Evolutionary conservation across 352 stramenopile genomes (phyloP).

Genomic region (Phytophthora syringae): DNA sequence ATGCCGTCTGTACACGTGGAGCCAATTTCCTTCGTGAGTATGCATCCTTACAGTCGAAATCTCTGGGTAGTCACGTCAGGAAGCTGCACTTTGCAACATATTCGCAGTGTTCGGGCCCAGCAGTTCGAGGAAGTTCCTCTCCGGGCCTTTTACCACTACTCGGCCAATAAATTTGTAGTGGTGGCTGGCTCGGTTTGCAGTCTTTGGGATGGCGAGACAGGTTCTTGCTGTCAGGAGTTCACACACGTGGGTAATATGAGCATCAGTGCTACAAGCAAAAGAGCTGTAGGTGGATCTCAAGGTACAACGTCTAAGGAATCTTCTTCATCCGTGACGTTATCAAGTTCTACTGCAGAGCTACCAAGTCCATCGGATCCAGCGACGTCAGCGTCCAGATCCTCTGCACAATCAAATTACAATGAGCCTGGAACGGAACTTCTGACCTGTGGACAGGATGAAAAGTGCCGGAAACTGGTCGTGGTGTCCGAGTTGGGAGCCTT

Average conservation of each 20-base stretch:
- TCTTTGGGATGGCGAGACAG: constrained; percentile 74
- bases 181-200: constrained; percentile 66
- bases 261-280: background rate
- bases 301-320: constrained; percentile 1
- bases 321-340: background rate
- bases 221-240: constrained; percentile 63
- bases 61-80: constrained; percentile 60
- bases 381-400: constrained; percentile 1
- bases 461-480: constrained; percentile 69
- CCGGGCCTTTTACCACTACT: constrained; percentile 76
- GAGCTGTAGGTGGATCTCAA: background rate
- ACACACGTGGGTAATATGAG: constrained; percentile 45
- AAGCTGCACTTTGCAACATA: constrained; percentile 59
- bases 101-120: constrained; percentile 65
- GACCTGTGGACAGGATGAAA: constrained; percentile 46
- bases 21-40: constrained; percentile 59
- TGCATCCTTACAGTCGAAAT: constrained; percentile 64
- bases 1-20: constrained; percentile 64
- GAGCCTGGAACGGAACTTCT: constrained; percentile 54
- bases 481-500: constrained; percentile 62
- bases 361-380: background rate
- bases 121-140: constrained; percentile 77
- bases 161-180: constrained; percentile 71
- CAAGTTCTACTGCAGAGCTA: background rate
- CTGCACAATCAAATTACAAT: constrained; percentile 6